Base-by-base conservation (phyloP, 495 filamentous ascomycete species). In the Pseudoneurospora amorphoporcata region DNA sequence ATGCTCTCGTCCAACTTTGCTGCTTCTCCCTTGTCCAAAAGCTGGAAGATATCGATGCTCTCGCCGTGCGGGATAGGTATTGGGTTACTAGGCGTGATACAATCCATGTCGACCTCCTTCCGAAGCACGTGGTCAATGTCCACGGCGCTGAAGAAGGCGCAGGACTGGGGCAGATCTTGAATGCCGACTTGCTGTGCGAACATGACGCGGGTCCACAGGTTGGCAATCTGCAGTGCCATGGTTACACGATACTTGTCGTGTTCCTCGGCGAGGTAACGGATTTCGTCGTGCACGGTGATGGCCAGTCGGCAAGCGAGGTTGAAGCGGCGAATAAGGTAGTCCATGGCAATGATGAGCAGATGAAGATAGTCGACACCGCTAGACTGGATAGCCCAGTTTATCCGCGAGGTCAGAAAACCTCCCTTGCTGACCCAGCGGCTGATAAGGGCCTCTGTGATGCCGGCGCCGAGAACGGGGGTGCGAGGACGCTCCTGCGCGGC, bases 341-440 rank as follows among this genome's bases (percentile, higher is more conserved):
- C 94, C 95, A 99, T 99, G 37, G 89, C 86, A 19, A 98, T 88
- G 72, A 99, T 93, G 32, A 99, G 83, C 10, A 99, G 90, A 76
- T 99, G 95, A 12, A 99, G 88, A 81, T 99, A 99, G 82, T 99
- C 95, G 14, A 98, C 95, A 39, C 95, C 95, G 8, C 92, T 95
- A 3, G 94, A 97, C 76, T 99, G 95, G 74, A 99, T 98, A 23
- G 95, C 95, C 95, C 95, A 99, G 79, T 99, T 99, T 83, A 99
- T 97, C 19, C 95, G 90, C 41, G 92, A 95, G 3, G 96, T 96
- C 84, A 99, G 92, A 82, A 95, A 99, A 68, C 91, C 93, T 39
- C 94, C 94, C 76, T 91, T 94, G 80, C 88, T 94, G 75, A 98
- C 89, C 78, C 90, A 96, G 40, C 92, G 89, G 58, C 90, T 85